Conservation (phyloP, 2,329 filamentous ascomycete genomes). For the Venturia carpophila region DNA sequence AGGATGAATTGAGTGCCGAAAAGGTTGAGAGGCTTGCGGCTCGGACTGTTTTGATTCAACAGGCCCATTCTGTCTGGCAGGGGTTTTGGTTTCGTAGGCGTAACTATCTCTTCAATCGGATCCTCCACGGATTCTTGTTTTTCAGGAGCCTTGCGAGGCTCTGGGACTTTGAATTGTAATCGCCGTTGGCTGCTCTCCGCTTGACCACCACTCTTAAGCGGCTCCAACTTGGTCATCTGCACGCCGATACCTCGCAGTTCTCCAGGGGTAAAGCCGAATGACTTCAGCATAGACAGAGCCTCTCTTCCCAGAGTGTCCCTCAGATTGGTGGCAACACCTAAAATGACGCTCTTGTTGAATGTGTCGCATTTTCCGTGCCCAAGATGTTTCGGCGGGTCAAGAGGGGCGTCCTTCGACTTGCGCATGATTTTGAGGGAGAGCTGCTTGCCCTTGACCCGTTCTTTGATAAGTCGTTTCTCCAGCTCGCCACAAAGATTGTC, state of each 20-base stretch:
- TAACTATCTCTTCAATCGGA: conserved; percentile 40
- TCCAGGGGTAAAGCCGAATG: conserved; percentile 77
- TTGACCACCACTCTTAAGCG: conserved; percentile 54
- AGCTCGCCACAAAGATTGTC: conserved; percentile 78
- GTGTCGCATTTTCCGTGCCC: conserved; percentile 93
- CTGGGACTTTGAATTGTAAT: conserved; percentile 60
- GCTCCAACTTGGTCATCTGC: conserved; percentile 87
- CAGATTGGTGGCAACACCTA: conserved; percentile 78
- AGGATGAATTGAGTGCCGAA: conserved; percentile 87
- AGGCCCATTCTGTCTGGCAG: conserved; percentile 31
- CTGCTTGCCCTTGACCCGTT: conserved; percentile 78
- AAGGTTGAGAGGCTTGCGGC: conserved; percentile 64
- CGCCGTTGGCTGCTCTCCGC: conserved; percentile 70
- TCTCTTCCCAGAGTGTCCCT: conserved; percentile 67
- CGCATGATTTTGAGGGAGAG: conserved; percentile 94
- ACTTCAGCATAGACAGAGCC: conserved; percentile 72
- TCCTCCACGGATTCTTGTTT: conserved; percentile 28
- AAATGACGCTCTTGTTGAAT: conserved; percentile 76
- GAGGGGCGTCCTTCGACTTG: conserved; percentile 72
- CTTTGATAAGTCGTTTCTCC: conserved; percentile 68
- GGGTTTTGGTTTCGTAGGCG: conserved; percentile 28
- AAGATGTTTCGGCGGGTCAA: conserved; percentile 87
- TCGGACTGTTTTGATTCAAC: conserved; percentile 41
- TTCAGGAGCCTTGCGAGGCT: conserved; percentile 23
- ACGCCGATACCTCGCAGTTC: conserved; percentile 89